Conservation (phyloP, 2,329 filamentous ascomycete species). For the Alternaria alternata region DNA sequence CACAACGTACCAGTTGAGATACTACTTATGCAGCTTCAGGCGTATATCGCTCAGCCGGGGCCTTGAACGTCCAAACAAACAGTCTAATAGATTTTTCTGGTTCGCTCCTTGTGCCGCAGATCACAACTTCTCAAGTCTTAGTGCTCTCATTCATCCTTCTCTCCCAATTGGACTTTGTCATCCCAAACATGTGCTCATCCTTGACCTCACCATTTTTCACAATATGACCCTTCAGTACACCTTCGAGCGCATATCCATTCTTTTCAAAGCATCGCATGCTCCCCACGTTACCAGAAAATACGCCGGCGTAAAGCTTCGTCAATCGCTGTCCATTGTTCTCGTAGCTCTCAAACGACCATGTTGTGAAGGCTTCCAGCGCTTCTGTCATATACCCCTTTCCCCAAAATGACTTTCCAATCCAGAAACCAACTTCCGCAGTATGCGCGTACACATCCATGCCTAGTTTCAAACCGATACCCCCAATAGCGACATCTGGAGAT, state of each 20-base stretch:
- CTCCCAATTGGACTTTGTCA: constrained; percentile 45
- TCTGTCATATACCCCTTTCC: constrained; percentile 46
- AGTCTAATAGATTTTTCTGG: not conserved
- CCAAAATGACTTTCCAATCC: constrained; percentile 51
- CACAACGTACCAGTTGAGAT: constrained; percentile 42
- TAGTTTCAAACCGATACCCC: constrained; percentile 50
- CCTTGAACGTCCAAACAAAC: constrained; percentile 14
- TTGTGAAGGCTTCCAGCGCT: constrained; percentile 44
- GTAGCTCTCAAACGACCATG: constrained; percentile 44
- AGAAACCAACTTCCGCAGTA: constrained; percentile 54
- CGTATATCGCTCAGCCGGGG: constrained; percentile 38
- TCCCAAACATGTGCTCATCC: constrained; percentile 47
- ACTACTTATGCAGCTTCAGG: constrained; percentile 44
- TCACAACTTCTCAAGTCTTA: not conserved
- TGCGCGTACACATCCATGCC: constrained; percentile 48
- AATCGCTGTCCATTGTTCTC: constrained; percentile 36
- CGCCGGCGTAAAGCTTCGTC: constrained; percentile 41
- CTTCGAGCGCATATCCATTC: constrained; percentile 51
- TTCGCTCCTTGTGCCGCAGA: not conserved
- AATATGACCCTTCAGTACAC: constrained; percentile 43
- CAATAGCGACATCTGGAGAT: constrained; percentile 36
- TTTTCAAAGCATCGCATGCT: constrained; percentile 50
- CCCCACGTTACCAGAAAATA: constrained; percentile 43
- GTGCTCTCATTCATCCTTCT: constrained; percentile 6
- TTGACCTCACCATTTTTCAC: constrained; percentile 47